These are phyloP conservation scores for Solanum sitiens DNA, from an alignment of 257 asterid genomes.

Conservation along the genomic window DNA sequence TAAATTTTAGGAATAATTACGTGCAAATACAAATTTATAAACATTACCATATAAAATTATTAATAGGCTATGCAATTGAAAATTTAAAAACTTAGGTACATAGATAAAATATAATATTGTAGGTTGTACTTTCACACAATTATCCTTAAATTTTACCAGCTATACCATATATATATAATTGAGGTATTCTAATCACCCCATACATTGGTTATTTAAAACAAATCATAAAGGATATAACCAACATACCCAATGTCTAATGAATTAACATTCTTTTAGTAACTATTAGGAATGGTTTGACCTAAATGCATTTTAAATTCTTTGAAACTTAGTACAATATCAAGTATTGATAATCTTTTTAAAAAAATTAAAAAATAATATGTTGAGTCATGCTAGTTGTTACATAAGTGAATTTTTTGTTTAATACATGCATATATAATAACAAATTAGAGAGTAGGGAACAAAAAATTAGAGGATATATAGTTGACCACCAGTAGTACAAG, in stretches of 20 bases:
- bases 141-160: too few species aligned
- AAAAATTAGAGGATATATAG: background rate
- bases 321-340: background rate
- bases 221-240: background rate
- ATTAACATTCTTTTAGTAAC: background rate
- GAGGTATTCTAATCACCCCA: too few species aligned
- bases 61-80: too few species aligned
- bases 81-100: too few species aligned
- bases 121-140: too few species aligned
- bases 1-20: background rate
- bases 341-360: background rate
- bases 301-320: background rate
- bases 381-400: background rate
- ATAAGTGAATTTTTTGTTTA: background rate
- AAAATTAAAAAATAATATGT: background rate
- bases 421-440: background rate
- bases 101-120: too few species aligned
- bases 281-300: background rate
- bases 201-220: background rate
- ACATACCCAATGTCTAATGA: too few species aligned
- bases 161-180: too few species aligned
- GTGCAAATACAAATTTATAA: too few species aligned
- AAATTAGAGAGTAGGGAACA: background rate
- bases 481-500: slow-evolving; percentile 4
- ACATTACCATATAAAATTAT: too few species aligned